phyloP scores from a whole-genome alignment of 805 yeast species.

The Yamadazyma paraphyllophila region DNA sequence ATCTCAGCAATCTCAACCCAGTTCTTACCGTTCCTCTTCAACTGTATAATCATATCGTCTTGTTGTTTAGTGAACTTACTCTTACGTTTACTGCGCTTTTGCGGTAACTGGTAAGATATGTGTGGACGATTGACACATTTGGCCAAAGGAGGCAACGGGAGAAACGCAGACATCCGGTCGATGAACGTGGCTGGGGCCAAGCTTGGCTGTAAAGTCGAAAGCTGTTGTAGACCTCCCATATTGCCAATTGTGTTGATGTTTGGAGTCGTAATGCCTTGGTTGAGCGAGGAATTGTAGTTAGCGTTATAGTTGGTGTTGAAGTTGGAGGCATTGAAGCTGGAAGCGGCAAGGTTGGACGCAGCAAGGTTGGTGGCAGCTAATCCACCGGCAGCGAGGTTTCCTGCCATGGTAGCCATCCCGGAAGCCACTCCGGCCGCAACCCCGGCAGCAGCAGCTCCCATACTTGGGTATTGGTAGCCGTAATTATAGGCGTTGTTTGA shows the following conservation, averaged over 20 bases:
- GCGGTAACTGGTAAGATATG: conserved; percentile 37
- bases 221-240: background rate
- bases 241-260: background rate
- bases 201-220: background rate
- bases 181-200: conserved; percentile 3
- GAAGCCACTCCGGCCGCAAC: background rate
- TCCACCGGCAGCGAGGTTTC: background rate
- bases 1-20: conserved; percentile 75
- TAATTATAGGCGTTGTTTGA: background rate
- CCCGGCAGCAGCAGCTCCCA: background rate
- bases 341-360: background rate
- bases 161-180: conserved; percentile 12
- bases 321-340: background rate
- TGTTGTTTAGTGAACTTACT: conserved; percentile 71
- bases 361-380: background rate
- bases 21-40: conserved; percentile 61
- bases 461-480: background rate
- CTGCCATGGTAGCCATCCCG: background rate
- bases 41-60: conserved; percentile 58
- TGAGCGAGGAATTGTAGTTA: background rate
- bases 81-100: conserved; percentile 54
- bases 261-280: background rate
- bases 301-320: background rate
- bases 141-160: conserved; percentile 51
- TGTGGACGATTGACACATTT: conserved; percentile 43